phyloP scores from a whole-genome alignment of 805 yeast species.

The Wickerhamomyces rabaulensis region DNA sequence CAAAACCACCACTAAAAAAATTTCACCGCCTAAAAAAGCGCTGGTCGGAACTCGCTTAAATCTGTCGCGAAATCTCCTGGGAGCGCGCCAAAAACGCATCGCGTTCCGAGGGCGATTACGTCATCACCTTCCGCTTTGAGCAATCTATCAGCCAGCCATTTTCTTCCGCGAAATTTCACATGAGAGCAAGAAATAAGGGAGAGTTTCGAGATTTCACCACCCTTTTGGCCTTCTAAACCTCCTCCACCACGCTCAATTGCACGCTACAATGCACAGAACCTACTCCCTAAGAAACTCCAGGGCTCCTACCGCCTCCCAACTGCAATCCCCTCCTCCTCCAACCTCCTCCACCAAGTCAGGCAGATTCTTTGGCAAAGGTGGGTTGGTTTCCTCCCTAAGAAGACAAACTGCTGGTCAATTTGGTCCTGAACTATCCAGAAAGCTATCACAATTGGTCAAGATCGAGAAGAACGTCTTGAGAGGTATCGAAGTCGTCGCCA shows the following conservation, averaged over 20 bases:
- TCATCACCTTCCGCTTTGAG: too few relatives aligned
- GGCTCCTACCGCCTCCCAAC: slow-evolving; percentile 96
- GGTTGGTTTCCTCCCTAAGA: slow-evolving; percentile 51
- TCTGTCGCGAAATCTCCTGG: too few relatives aligned
- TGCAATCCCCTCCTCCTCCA: slow-evolving; percentile 94
- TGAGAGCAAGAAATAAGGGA: not conserved
- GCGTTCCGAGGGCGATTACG: too few relatives aligned
- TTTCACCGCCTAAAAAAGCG: too few relatives aligned
- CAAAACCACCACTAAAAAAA: too few relatives aligned
- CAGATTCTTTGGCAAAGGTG: slow-evolving; percentile 85
- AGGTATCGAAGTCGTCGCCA: slow-evolving; percentile 69
- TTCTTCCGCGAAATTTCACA: too few relatives aligned
- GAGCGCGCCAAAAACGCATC: too few relatives aligned
- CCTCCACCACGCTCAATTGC: too few relatives aligned
- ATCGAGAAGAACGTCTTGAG: slow-evolving; percentile 80
- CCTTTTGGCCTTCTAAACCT: too few relatives aligned
- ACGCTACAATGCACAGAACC: slow-evolving; percentile 81
- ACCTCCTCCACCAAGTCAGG: slow-evolving; percentile 80
- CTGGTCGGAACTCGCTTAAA: too few relatives aligned
- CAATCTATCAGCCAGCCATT: too few relatives aligned
- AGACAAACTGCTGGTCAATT: slow-evolving; percentile 71
- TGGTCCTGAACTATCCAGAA: slow-evolving; percentile 77
- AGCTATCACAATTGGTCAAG: slow-evolving; percentile 68
- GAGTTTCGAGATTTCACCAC: too few relatives aligned
- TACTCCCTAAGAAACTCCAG: slow-evolving; percentile 91